Evolutionary conservation across 805 yeast genomes (phyloP), one percentile per base, ranked within the genome.

Genomic region (Candida sanyiensis): DNA sequence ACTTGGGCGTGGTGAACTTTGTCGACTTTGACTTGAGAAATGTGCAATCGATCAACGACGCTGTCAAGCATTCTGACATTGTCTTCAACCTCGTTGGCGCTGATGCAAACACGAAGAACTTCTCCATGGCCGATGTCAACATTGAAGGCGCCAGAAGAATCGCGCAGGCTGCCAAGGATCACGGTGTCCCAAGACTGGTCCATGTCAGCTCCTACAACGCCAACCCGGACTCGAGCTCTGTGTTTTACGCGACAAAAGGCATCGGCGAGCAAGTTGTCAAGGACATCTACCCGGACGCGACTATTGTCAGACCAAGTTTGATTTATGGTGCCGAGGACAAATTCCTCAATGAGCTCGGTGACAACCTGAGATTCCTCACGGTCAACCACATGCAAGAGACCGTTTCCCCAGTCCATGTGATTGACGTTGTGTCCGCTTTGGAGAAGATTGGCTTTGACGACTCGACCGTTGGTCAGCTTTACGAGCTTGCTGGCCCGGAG

Each of bases 191-290:
- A 30, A 69, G 95, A 51, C 73, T 73, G 46, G 69, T 86, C 43
- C 94, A 86, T 54, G 88, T 86, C 15, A 83, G 94, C 27, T 71
- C 86, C 16, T 80, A 81, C 66, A 80, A 79, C 56, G 95, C 93
- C 31, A 65, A 80, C 56, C 76, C 79, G 19, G 59, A 74, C 43
- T 80, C 89, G 12, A 64, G 74, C 16, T 81, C 90, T 7, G 70
- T 72, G n/a, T 86, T 73, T 59, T 77, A 76, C 58, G 81, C 88
- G 26, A 77, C 95, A 28, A 86, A 86, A 65, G 93, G 84, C 37
- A 60, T 78, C 34, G 89, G 83, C 42, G 95, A 86, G 63, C 70
- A 75, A 53, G 75, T 72, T 23, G 94, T 81, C 19, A 67, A 72
- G 43, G 85, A 75, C 29, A 72, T 73, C 33, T 59, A 73, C 39